Evolutionary conservation across 1,139 yeast species (phyloP), one percentile per base, ranked within the genome.

Genomic region (Arxiozyma telluris): DNA sequence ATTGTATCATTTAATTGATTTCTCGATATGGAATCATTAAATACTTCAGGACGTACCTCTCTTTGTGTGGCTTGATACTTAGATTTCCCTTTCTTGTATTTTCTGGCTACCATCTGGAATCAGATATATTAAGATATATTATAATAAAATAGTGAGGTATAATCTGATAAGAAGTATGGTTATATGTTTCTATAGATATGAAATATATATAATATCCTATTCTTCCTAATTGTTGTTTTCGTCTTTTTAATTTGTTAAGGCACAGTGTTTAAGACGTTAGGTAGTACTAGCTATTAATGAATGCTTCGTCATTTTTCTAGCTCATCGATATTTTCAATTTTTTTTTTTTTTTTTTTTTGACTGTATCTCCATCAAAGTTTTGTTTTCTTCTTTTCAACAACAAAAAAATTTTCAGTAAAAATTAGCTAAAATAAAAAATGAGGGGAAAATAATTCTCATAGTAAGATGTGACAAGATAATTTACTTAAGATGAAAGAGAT

Each of bases 11-110:
- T 81, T 55, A 86, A 70, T 58, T 80, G 75, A 65, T 86, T 86
- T 64, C 87, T 76, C 11, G 93, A 91, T 18, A 72, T 74, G 0
- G 81, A 75, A 64, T 86, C 90, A 30, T 80, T 70, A 58, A 75
- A 76, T 25, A 86, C 86, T 60, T 86, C 93, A 1, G 89, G 80
- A 55, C 80, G 83, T 6, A 83, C 80, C 15, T 75, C 72, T 59
- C 89, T 78, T 17, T 42, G 41, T 25, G 46, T 41, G 2, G 44
- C 15, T 18, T 50, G 53, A 12, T 30, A 44, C 20, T 50, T 50
- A n/a, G 49, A 38, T 22, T 43, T 51, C 17, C 45, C 49, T 41
- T 46, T 47, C 42, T 45, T 51, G 18, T 23, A 51, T 21, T 46
- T 51, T 41, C 38, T 41, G 4, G 53, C 53, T 3, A 51, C 53